Base-by-base conservation (phyloP, 1,139 yeast species). In the Torulaspora pretoriensis region DNA sequence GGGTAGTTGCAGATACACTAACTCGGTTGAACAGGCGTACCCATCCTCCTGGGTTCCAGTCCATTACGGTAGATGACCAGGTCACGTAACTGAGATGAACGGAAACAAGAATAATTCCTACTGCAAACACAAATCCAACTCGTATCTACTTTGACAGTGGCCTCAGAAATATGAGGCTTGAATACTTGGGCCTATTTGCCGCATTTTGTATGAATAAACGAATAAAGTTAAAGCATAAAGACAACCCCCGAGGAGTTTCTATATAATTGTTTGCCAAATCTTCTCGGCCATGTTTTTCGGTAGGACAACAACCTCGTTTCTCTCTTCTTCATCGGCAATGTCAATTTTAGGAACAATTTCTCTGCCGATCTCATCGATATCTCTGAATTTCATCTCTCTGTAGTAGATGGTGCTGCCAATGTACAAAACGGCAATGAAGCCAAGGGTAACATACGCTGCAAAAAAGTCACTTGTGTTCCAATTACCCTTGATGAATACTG, bases 401-500 rank as follows among this genome's bases (percentile, higher is more conserved):
- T 61, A 52, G 48, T 59, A 62, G 33, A 66, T 65, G 42, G 68
- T 63, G 53, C 71, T 75, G n/a, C 67, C 76, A 30, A 65, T 47
- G 50, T 71, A 78, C 29, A 78, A 64, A 16, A 61, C 66, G 0
- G 71, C 27, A 26, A 78, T 69, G 38, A 76, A 70, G 14, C 81
- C 81, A 40, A 78, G 58, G 1, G 81, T 77, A 48, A 77, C 68
- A 59, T 78, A 78, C n/a, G 81, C 74, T 25, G 82, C 80, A 43
- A 78, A 63, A 55, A 78, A 78, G 57, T 73, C 74, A 10, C 69
- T 60, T 7, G 58, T 65, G 37, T 67, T 60, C 51, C 68, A 71
- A 30, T 73, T 64, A 3, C 52, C 54, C 6, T 43, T 41, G 50
- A 77, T 71, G 60, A 77, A 77, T 7, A 76, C 80, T 1, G 74